These are phyloP conservation scores for Pinus tabuliformis DNA, from an alignment of 75 land plant genomes.

Conservation along the genomic window DNA sequence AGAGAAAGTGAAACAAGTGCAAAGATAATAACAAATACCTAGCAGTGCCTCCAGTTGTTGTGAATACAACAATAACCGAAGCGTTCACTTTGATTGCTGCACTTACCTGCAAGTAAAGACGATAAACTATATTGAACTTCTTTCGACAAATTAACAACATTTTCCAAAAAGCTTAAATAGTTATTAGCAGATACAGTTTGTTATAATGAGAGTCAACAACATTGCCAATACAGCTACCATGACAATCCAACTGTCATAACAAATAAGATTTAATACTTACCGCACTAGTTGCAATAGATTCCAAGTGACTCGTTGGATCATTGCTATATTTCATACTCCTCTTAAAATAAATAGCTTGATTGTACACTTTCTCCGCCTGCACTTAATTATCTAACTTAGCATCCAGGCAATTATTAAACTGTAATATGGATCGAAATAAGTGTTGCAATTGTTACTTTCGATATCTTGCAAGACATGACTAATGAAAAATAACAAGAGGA, in stretches of 20 bases:
- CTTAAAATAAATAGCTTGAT: constrained; percentile 35
- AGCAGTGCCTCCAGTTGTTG: constrained; percentile 30
- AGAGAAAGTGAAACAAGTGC: neutral
- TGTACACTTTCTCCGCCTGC: constrained; percentile 59
- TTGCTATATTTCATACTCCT: neutral
- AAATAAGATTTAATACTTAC: constrained; percentile 12
- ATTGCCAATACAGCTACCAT: neutral
- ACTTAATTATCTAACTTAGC: neutral
- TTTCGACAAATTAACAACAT: neutral
- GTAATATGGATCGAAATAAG: neutral
- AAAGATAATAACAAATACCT: constrained; percentile 8
- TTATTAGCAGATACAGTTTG: neutral
- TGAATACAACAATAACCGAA: constrained; percentile 31
- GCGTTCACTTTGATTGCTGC: constrained; percentile 49
- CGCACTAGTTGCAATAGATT: neutral
- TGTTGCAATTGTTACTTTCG: neutral
- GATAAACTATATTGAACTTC: neutral
- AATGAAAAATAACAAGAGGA: neutral
- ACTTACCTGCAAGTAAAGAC: constrained; percentile 19
- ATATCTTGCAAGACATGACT: neutral
- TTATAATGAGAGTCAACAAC: too few relatives aligned
- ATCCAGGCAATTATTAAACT: neutral
- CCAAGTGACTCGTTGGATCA: neutral
- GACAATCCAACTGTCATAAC: neutral
- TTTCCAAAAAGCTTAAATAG: neutral